Evolutionary conservation across 192 early-diverging fungal genomes (phyloP).

Genomic region (Geosiphon pyriformis): DNA sequence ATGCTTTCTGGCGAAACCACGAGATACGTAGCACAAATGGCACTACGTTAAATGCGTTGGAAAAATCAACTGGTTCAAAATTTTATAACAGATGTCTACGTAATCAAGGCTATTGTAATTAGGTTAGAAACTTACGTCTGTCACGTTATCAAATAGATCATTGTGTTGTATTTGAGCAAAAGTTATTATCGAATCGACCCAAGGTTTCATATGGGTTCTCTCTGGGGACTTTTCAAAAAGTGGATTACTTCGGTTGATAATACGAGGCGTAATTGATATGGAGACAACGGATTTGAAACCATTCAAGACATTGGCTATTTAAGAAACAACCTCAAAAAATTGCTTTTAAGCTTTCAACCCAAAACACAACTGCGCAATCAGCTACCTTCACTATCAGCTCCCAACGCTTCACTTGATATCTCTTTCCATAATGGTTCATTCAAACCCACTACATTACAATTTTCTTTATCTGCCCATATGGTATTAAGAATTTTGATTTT

Average conservation of each 20-base stretch:
- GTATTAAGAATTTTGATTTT: background rate
- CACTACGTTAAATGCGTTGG: background rate
- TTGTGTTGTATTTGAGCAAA: slow-evolving; percentile 2
- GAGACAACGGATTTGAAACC: background rate
- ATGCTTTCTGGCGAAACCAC: slow-evolving; percentile 12
- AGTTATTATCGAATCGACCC: background rate
- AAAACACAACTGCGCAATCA: no score
- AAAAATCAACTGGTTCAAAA: background rate
- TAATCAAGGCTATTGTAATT: background rate
- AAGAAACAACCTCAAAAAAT: no score
- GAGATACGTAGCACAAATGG: slow-evolving; percentile 16
- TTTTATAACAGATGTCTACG: background rate
- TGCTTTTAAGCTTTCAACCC: no score
- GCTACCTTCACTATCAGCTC: background rate
- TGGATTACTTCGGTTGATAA: background rate
- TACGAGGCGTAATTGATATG: background rate
- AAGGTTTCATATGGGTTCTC: background rate
- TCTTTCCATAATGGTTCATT: background rate
- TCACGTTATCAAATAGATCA: background rate
- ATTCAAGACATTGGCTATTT: background rate
- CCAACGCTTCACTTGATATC: background rate
- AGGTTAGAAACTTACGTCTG: slow-evolving; percentile 2
- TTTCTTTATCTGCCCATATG: background rate
- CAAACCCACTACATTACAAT: background rate
- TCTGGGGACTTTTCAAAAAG: background rate